A percentile compares a stretch with the other conserved stretches of the same genome.
These are phyloP conservation scores for Rhizopus stolonifer DNA, from an alignment of 371 early-diverging fungal genomes.

Conservation along the genomic window DNA sequence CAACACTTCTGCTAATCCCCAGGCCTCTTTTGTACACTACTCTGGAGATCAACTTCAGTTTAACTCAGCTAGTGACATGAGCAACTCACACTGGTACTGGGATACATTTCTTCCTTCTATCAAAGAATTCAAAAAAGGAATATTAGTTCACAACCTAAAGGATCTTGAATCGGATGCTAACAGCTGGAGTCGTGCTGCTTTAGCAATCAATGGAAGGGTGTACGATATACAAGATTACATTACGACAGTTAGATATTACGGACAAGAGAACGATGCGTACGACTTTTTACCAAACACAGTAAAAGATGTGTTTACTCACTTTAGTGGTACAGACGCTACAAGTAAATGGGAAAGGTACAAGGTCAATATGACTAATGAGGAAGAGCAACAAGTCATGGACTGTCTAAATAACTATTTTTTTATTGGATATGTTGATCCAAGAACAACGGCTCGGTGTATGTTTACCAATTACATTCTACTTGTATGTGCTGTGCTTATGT, in stretches of 20 bases:
- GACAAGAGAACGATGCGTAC: constrained; percentile 38
- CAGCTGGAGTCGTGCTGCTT: constrained; percentile 44
- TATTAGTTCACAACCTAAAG: constrained; percentile 30
- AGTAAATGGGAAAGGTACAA: constrained; percentile 52
- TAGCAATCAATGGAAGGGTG: constrained; percentile 61
- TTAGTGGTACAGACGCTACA: constrained; percentile 42
- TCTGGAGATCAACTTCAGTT: constrained; percentile 32
- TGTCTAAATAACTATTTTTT: constrained; percentile 85
- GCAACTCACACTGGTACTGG: constrained; percentile 43
- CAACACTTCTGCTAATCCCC: constrained; percentile 39
- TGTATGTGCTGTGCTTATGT: constrained; percentile 74
- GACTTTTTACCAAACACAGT: constrained; percentile 32
- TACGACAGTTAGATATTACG: constrained; percentile 36
- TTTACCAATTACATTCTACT: constrained; percentile 87
- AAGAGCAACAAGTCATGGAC: constrained; percentile 28
- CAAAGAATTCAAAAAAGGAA: constrained; percentile 35
- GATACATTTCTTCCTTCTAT: constrained; percentile 42
- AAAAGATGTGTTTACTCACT: constrained; percentile 38
- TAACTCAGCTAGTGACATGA: constrained; percentile 28
- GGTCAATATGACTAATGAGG: constrained; percentile 28
- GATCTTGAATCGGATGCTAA: constrained; percentile 27
- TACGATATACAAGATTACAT: constrained; percentile 61
- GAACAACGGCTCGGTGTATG: constrained; percentile 76
- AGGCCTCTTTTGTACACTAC: constrained; percentile 39
- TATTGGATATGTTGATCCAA: constrained; percentile 83